phyloP scores from a whole-genome alignment of 805 yeast species.

The Lachancea meyersii region DNA sequence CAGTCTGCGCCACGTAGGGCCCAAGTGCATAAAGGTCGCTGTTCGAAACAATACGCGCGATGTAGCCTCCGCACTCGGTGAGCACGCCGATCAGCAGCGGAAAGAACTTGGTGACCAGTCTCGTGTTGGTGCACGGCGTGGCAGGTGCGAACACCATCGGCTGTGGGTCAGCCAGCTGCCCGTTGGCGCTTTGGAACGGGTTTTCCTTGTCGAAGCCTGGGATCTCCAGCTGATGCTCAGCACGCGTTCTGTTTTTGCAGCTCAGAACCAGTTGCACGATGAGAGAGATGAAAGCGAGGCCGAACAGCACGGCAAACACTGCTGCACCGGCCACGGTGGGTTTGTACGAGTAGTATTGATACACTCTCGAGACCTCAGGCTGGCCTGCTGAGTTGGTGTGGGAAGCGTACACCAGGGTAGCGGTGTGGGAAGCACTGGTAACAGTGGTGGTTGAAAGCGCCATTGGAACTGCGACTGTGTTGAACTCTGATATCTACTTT shows the following conservation, averaged over 20 bases:
- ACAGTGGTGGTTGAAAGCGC: neutral
- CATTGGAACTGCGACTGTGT: too few species aligned
- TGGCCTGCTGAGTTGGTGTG: neutral
- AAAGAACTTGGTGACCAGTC: conserved; percentile 1
- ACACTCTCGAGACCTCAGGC: neutral
- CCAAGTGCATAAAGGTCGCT: conserved; percentile 5
- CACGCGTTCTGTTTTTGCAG: conserved; percentile 2
- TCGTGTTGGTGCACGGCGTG: neutral
- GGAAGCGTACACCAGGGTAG: neutral
- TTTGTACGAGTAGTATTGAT: neutral
- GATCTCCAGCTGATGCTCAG: too few species aligned
- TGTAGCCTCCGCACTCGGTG: conserved; percentile 22
- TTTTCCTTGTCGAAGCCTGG: too few species aligned
- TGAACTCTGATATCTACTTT: too few species aligned
- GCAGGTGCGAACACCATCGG: neutral
- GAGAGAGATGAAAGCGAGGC: conserved; percentile 1
- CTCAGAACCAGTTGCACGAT: neutral
- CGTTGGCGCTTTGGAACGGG: too few species aligned
- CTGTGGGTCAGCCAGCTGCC: too few species aligned
- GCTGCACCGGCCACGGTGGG: conserved; percentile 1
- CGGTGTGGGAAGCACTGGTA: neutral
- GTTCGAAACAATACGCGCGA: conserved; percentile 15
- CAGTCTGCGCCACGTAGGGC: conserved; percentile 22
- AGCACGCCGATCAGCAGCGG: conserved; percentile 3
- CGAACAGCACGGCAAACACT: conserved; percentile 3